Conservation (phyloP, 495 filamentous ascomycete genomes). For the Aspergillus bridgeri region DNA sequence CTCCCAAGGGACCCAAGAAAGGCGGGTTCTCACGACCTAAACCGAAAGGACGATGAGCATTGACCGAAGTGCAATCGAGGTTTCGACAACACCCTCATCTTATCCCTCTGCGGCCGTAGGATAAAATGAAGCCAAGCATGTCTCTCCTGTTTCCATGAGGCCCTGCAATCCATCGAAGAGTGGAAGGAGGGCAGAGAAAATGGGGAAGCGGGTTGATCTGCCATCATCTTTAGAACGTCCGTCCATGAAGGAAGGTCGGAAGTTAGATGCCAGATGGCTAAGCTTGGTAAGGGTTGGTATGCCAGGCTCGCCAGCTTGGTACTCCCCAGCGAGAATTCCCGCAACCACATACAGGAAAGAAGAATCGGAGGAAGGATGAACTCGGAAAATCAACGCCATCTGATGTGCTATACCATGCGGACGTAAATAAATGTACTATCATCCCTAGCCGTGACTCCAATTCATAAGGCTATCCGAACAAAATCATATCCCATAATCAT, state of each 20-base stretch:
- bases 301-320: neutral
- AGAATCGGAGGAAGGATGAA: neutral
- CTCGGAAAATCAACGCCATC: neutral
- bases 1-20: constrained; percentile 32
- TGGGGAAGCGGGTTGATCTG: constrained; percentile 44
- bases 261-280: constrained; percentile 59
- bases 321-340: neutral
- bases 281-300: neutral
- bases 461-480: neutral
- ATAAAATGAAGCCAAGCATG: constrained; percentile 10
- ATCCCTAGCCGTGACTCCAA: neutral
- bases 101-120: neutral
- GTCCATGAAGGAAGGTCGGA: constrained; percentile 50
- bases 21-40: constrained; percentile 27
- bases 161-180: constrained; percentile 20
- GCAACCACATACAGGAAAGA: neutral
- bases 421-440: neutral
- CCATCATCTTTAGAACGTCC: constrained; percentile 78
- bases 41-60: constrained; percentile 29
- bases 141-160: constrained; percentile 29
- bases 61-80: neutral
- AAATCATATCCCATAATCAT: neutral
- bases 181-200: constrained; percentile 32
- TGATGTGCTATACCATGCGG: neutral
- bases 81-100: neutral